Evolutionary conservation across 75 land plant species (phyloP), one percentile per base, ranked within the genome.

Genomic region (Sequoiadendron giganteum): DNA sequence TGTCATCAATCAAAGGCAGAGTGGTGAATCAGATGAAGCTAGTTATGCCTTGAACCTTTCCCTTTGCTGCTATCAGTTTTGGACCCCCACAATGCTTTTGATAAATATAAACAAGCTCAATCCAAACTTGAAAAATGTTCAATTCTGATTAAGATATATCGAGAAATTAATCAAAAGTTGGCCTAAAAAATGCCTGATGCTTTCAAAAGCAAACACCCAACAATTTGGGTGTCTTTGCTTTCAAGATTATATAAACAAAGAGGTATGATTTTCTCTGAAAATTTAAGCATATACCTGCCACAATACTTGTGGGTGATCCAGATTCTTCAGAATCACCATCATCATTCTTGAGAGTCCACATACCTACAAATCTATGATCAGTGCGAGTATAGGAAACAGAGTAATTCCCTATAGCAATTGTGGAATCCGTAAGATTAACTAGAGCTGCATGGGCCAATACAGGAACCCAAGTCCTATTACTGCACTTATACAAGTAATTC

Each of bases 271-370:
- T 40, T 13, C 1, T 6, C 21, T 25, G 38, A 15, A 34, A 49
- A 48, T 8, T 48, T 48, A 48, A 1, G 49, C 10, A 8, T 48
- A 36, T 88, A 88, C 89, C 89, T 39, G 85, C 85, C 36, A 88
- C 89, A 54, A 83, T 38, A n/a, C 85, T 83, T 10, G 34, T 55
- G 40, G 15, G 30, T n/a, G 85, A 25, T 54, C 89, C 89, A 18
- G 89, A 88, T 56, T 88, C 89, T 65, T 52, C 77, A 83, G 45
- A 18, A 61, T 88, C 89, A 21, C 48, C 85, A 39, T 84, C 89
- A n/a, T 88, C 49, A 43, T 88, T 88, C 0, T 36, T 19, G 61
- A 88, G 85, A 85, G 36, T 10, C 89, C 89, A 88, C 10, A 38
- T 61, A 2, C 89, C 89, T 2, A 45, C 85, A 34, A 21, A 83